Percentiles rank a stretch among this genome's conserved stretches.
Conservation (phyloP, 2,329 filamentous ascomycete genomes). For the Paramyrothecium sp. region DNA sequence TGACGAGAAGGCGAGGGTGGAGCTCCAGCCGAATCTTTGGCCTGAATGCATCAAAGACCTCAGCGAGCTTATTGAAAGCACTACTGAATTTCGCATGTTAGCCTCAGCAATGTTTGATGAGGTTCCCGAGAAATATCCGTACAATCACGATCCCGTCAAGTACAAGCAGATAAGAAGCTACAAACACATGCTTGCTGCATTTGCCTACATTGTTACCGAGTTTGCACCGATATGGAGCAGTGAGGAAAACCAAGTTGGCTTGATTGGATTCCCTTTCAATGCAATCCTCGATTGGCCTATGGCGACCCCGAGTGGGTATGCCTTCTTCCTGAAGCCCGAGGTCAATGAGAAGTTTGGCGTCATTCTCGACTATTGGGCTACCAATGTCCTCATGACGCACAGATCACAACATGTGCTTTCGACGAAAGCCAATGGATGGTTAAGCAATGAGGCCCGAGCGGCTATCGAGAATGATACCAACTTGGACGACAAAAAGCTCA, state of each 20-base stretch:
- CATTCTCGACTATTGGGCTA: conserved; percentile 45
- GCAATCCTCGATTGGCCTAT: conserved; percentile 60
- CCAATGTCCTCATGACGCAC: conserved; percentile 23
- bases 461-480: conserved; percentile 16
- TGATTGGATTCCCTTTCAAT: conserved; percentile 56
- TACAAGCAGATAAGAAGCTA: conserved; percentile 13
- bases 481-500: neutral
- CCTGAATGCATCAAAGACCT: neutral
- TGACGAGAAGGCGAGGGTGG: neutral
- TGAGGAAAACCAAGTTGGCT: too few species aligned
- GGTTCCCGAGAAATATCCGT: conserved; percentile 17
- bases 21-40: neutral
- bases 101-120: conserved; percentile 9
- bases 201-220: conserved; percentile 11
- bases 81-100: conserved; percentile 17
- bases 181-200: conserved; percentile 17
- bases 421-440: conserved; percentile 11
- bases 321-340: conserved; percentile 50
- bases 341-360: conserved; percentile 53
- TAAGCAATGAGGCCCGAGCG: conserved; percentile 10
- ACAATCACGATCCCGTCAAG: conserved; percentile 9
- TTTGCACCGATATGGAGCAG: conserved; percentile 16
- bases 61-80: conserved; percentile 2
- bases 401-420: conserved; percentile 16
- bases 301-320: conserved; percentile 51